A percentile compares a stretch with the other conserved stretches of the same genome.
Evolutionary conservation across 169 alveolate species (phyloP).

Genomic region (Amoebophrya sp.): DNA sequence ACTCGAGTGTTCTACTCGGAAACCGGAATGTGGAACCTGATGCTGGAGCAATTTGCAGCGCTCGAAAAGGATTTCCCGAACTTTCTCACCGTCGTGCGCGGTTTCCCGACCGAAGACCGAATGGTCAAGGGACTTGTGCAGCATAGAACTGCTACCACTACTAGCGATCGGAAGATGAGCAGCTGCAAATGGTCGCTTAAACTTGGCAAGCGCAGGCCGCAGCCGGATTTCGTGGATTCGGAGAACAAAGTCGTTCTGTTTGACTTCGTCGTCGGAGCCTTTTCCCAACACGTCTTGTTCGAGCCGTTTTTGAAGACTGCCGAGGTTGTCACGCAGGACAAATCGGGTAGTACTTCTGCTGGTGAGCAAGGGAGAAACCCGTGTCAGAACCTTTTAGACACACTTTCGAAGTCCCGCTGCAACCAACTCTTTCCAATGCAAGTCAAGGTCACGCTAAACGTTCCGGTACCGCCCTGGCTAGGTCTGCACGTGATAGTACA

Average conservation of each 20-base stretch:
- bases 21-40: not conserved
- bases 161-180: too few relatives aligned
- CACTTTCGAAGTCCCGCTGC: not conserved
- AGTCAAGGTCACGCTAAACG: not conserved
- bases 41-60: not conserved
- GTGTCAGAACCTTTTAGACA: not conserved
- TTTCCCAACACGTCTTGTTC: not conserved
- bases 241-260: not conserved
- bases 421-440: not conserved
- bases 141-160: too few relatives aligned
- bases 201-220: not conserved
- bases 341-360: not conserved
- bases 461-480: not conserved
- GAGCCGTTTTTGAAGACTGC: not conserved
- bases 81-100: not conserved
- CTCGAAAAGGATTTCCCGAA: not conserved
- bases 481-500: not conserved
- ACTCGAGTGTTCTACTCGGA: not conserved
- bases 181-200: not conserved
- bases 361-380: not conserved
- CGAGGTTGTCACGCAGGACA: not conserved
- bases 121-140: not conserved
- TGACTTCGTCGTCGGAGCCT: not conserved
- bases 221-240: not conserved
- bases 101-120: not conserved